Evolutionary conservation across 2,329 filamentous ascomycete genomes (phyloP).

Genomic region (Leptographium galeiforme): DNA sequence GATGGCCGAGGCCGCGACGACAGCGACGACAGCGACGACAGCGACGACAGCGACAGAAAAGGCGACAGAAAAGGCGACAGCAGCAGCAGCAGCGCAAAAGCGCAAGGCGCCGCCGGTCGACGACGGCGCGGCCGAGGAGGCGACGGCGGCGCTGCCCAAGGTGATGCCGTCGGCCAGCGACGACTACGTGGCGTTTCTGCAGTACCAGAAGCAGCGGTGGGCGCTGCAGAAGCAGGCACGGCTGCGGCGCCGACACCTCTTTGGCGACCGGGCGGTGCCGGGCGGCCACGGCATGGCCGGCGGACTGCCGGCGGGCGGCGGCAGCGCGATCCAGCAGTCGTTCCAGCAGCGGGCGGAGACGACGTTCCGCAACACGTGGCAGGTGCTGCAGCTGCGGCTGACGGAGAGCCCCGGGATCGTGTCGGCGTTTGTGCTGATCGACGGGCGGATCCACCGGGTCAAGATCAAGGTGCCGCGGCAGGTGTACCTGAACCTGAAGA

Average conservation of each 20-base stretch:
- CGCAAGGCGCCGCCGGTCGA: constrained; percentile 54
- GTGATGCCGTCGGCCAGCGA: constrained; percentile 74
- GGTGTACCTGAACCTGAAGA: constrained; percentile 84
- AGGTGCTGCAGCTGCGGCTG: constrained; percentile 73
- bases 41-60: not conserved
- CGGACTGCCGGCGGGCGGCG: constrained; percentile 21
- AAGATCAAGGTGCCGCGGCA: constrained; percentile 83
- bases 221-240: constrained; percentile 91
- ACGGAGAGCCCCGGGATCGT: constrained; percentile 81
- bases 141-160: constrained; percentile 68
- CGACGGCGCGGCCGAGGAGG: constrained; percentile 29
- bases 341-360: constrained; percentile 89
- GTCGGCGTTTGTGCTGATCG: constrained; percentile 79
- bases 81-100: constrained; percentile 40
- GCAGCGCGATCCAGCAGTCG: constrained; percentile 50
- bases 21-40: too few species aligned
- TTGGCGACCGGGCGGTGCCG: constrained; percentile 54
- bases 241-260: constrained; percentile 73
- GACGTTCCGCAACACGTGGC: constrained; percentile 88
- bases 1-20: not conserved
- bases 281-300: constrained; percentile 32
- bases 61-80: constrained; percentile 5
- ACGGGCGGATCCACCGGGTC: constrained; percentile 76
- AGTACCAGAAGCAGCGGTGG: constrained; percentile 98
- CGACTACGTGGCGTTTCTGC: constrained; percentile 76